A percentile compares a stretch with the other conserved stretches of the same genome.
Conservation (phyloP, 75 land plant genomes). For the Selaginella tamariscina region DNA sequence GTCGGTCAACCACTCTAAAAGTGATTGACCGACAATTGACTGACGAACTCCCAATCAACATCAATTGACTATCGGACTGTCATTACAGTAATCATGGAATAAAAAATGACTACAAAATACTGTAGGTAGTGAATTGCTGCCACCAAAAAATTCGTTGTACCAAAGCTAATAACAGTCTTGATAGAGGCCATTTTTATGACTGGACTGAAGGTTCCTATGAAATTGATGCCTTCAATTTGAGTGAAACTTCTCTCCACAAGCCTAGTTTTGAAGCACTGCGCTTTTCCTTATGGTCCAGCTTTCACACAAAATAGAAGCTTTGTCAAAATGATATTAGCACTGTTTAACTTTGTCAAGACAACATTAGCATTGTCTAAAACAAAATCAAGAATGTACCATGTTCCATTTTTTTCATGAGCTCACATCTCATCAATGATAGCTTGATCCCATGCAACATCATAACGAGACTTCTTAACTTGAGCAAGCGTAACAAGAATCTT, state of each 20-base stretch:
- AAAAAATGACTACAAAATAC: too few species aligned
- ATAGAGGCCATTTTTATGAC: conserved; percentile 13
- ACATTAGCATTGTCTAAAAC: neutral
- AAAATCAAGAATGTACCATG: neutral
- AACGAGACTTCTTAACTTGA: neutral
- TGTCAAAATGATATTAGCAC: neutral
- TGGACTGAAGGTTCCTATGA: neutral
- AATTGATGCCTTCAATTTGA: conserved; percentile 8
- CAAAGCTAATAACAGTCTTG: conserved; percentile 4
- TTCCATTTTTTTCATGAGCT: neutral
- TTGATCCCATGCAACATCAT: neutral
- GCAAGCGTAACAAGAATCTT: conserved; percentile 3
- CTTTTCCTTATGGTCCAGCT: neutral
- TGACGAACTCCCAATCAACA: too few species aligned
- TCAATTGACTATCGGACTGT: too few species aligned
- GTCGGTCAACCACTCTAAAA: too few species aligned
- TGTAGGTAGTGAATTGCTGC: too few species aligned
- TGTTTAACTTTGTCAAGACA: neutral
- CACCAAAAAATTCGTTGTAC: too few species aligned
- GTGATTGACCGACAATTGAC: too few species aligned
- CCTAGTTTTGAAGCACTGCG: conserved; percentile 6
- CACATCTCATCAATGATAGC: too few species aligned
- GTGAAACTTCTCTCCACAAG: neutral
- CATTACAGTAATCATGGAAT: too few species aligned
- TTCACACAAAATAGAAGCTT: neutral